A percentile compares a stretch with the other conserved stretches of the same genome.
These are phyloP conservation scores for Metschnikowia continentalis DNA, from an alignment of 805 yeast genomes.

Conservation along the genomic window DNA sequence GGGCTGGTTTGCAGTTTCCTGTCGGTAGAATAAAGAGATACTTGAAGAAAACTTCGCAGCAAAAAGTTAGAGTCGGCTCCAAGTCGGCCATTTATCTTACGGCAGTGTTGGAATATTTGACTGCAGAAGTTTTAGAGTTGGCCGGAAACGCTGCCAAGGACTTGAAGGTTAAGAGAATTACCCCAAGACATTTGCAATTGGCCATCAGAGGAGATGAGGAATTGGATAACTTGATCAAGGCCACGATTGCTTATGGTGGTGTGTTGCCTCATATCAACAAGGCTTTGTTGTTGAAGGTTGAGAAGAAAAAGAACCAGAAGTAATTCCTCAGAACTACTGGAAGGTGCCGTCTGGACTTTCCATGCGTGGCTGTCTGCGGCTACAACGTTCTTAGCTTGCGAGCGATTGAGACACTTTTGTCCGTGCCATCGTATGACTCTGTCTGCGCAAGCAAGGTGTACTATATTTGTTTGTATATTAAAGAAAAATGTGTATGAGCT, in stretches of 20 bases:
- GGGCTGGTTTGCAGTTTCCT: constrained; percentile 95
- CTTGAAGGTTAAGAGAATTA: constrained; percentile 31
- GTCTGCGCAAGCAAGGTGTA: constrained; percentile 9
- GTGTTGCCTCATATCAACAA: constrained; percentile 33
- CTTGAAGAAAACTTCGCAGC: constrained; percentile 77
- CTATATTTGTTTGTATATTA: constrained; percentile 18
- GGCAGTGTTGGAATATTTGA: constrained; percentile 29
- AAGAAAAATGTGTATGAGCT: constrained; percentile 4
- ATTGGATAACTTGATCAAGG: constrained; percentile 31
- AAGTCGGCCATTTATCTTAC: constrained; percentile 63
- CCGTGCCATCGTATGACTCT: constrained; percentile 1
- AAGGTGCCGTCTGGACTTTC: not conserved
- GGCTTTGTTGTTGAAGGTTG: constrained; percentile 32
- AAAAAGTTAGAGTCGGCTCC: constrained; percentile 75
- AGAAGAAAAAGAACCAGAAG: constrained; percentile 24
- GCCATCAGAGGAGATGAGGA: constrained; percentile 32
- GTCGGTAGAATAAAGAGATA: constrained; percentile 99
- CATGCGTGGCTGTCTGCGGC: not conserved
- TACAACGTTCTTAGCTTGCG: not conserved
- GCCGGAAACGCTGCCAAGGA: constrained; percentile 32
- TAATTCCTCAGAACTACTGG: not conserved
- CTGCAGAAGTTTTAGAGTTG: constrained; percentile 31
- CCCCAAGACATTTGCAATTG: constrained; percentile 31
- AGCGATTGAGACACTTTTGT: not conserved
- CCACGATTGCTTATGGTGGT: constrained; percentile 32